phyloP scores from a whole-genome alignment of 2,329 filamentous ascomycete genomes.

The Venturia aucupariae region DNA sequence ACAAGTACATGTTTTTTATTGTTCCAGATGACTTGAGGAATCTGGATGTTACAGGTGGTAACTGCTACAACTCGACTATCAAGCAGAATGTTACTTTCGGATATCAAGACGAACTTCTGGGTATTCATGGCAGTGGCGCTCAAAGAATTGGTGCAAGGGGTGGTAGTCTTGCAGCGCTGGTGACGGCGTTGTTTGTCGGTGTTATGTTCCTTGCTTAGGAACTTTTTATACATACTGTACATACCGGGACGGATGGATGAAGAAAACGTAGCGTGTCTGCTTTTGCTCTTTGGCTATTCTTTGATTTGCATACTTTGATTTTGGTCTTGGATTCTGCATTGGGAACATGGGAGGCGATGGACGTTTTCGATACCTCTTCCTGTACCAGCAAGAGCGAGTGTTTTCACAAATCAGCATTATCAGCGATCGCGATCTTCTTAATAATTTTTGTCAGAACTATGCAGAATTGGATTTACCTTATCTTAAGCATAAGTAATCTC shows the following conservation, averaged over 20 bases:
- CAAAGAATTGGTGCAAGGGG: not conserved
- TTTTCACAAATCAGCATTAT: not conserved
- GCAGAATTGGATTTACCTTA: no score
- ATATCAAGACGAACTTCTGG: conserved; percentile 21
- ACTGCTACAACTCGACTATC: conserved; percentile 57
- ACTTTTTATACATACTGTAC: not conserved
- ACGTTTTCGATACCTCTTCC: not conserved
- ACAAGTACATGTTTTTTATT: conserved; percentile 71
- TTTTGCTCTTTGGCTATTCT: not conserved
- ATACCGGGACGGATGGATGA: not conserved
- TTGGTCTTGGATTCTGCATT: not conserved
- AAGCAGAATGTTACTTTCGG: conserved; percentile 63
- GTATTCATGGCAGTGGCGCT: conserved; percentile 14
- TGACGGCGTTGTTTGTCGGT: conserved; percentile 2
- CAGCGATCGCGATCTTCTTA: not conserved
- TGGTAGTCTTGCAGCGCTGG: conserved; percentile 3
- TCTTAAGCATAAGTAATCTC: no score
- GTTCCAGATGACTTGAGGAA: conserved; percentile 58
- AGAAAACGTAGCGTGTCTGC: not conserved
- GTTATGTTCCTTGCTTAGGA: conserved; percentile 7
- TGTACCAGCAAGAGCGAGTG: not conserved
- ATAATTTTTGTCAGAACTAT: no score
- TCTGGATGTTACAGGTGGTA: conserved; percentile 57
- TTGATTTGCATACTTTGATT: not conserved
- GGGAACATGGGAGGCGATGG: not conserved